Percentiles rank a stretch among this genome's conserved stretches.
These are phyloP conservation scores for Mycosphaerella arachidis DNA, from an alignment of 2,329 filamentous ascomycete species.

Conservation along the genomic window DNA sequence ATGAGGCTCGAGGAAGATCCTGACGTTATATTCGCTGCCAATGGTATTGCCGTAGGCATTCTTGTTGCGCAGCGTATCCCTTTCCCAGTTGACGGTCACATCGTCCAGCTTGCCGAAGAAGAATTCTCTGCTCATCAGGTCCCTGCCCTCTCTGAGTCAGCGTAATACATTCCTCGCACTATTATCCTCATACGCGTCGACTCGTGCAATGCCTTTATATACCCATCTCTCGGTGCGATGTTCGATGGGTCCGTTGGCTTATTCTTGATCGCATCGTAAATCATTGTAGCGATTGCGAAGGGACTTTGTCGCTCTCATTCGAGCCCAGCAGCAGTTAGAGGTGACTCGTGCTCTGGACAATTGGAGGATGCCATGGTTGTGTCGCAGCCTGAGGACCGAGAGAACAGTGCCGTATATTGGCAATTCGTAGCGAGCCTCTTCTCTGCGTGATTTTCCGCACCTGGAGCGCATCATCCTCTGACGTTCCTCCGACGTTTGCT, in stretches of 20 bases:
- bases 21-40: background rate
- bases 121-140: background rate
- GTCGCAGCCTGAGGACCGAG: too few species aligned
- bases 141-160: background rate
- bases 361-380: background rate
- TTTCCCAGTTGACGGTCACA: background rate
- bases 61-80: background rate
- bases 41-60: background rate
- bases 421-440: too few species aligned
- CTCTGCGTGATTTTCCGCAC: too few species aligned
- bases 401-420: too few species aligned
- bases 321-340: background rate
- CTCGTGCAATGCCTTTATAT: background rate
- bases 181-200: background rate
- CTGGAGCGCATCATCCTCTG: too few species aligned
- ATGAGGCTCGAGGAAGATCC: background rate
- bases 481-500: too few species aligned
- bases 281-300: background rate
- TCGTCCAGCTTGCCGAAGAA: background rate
- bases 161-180: background rate
- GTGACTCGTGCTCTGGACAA: background rate
- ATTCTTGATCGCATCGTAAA: background rate
- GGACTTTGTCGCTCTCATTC: background rate
- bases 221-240: background rate
- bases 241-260: background rate